A percentile compares a stretch with the other conserved stretches of the same genome.
These are phyloP conservation scores for Leccinum solheimii DNA, from an alignment of 1,284 basidiomycete genomes.

Conservation along the genomic window DNA sequence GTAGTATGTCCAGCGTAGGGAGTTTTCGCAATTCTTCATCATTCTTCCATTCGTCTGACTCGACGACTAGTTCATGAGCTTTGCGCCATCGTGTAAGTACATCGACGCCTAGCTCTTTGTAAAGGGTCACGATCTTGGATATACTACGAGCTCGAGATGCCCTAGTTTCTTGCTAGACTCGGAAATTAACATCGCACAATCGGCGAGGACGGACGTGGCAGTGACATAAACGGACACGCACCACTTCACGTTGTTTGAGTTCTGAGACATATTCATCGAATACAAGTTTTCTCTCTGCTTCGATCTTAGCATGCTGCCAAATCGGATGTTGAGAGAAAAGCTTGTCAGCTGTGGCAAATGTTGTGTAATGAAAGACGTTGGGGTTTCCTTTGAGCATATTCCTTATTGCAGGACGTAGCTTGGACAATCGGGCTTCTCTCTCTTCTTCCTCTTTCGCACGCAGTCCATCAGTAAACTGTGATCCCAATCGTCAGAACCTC, in stretches of 20 bases:
- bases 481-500: conserved; percentile 11
- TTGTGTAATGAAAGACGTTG: conserved; percentile 86
- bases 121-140: conserved; percentile 73
- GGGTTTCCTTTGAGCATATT: conserved; percentile 84
- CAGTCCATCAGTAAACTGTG: conserved; percentile 69
- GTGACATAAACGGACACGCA: conserved; percentile 39
- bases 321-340: conserved; percentile 82
- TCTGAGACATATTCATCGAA: conserved; percentile 89
- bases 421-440: conserved; percentile 75
- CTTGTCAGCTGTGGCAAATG: conserved; percentile 82
- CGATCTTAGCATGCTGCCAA: conserved; percentile 83
- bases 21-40: conserved; percentile 78
- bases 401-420: conserved; percentile 78
- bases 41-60: conserved; percentile 74
- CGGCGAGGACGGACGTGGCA: conserved; percentile 4
- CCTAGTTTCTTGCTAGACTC: conserved; percentile 68
- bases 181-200: conserved; percentile 6
- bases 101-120: conserved; percentile 82
- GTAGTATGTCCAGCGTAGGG: conserved; percentile 85
- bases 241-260: conserved; percentile 83
- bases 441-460: conserved; percentile 75
- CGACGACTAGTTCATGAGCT: conserved; percentile 73
- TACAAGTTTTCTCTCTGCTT: conserved; percentile 79
- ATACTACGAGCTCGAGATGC: conserved; percentile 75
- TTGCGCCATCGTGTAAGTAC: conserved; percentile 87